These are phyloP conservation scores for Salix suchowensis DNA, from an alignment of 345 rosid species.

Conservation along the genomic window DNA sequence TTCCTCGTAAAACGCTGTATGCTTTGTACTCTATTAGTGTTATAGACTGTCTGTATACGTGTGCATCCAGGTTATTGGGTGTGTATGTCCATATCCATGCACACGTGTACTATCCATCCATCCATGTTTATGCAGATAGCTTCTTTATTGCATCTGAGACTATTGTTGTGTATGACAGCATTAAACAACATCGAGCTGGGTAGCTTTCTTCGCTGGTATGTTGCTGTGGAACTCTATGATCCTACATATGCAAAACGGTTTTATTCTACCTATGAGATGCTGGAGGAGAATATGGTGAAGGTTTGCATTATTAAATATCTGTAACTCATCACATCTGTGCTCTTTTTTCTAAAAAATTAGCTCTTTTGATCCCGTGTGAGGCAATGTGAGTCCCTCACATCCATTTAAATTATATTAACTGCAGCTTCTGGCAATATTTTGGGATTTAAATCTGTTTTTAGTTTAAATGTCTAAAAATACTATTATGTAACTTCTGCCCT, in stretches of 20 bases:
- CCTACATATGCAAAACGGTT: constrained; percentile 77
- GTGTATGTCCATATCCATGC: neutral
- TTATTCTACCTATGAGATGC: constrained; percentile 70
- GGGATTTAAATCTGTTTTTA: neutral
- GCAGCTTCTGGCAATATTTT: neutral
- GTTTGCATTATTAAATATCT: constrained; percentile 32
- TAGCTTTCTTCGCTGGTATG: constrained; percentile 95
- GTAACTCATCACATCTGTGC: neutral
- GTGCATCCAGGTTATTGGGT: neutral
- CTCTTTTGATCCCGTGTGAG: neutral
- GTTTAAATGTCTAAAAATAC: neutral
- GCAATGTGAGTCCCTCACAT: neutral
- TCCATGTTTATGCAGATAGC: neutral
- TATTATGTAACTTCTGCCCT: neutral
- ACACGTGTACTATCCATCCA: neutral
- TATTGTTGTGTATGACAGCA: constrained; percentile 45
- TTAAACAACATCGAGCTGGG: constrained; percentile 79
- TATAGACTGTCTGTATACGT: neutral
- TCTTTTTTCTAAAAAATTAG: neutral
- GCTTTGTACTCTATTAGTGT: constrained; percentile 14
- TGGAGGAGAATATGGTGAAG: constrained; percentile 70
- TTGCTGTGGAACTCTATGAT: constrained; percentile 85
- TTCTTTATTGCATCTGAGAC: constrained; percentile 1
- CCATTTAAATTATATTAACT: neutral
- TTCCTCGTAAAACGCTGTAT: constrained; percentile 91